These are phyloP conservation scores for Datisca glomerata DNA, from an alignment of 306 rosid species.

Conservation along the genomic window DNA sequence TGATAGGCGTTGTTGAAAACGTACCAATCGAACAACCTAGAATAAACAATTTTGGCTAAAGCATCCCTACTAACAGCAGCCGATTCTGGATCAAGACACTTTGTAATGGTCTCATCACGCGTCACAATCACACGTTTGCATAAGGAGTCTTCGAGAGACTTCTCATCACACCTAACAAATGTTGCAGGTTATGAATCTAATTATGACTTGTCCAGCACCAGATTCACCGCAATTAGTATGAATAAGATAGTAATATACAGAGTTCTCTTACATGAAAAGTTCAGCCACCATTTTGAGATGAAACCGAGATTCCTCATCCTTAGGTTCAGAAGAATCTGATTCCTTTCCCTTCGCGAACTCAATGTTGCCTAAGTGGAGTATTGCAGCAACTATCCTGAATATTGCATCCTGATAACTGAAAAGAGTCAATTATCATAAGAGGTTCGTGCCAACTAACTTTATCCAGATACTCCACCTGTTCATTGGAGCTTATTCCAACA, in stretches of 20 bases:
- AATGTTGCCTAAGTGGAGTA: constrained; percentile 87
- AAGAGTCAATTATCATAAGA: constrained; percentile 1
- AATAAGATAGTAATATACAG: background rate
- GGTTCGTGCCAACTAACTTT: constrained; percentile 3
- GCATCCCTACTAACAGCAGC: constrained; percentile 86
- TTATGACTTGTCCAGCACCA: constrained; percentile 1
- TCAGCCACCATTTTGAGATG: constrained; percentile 79
- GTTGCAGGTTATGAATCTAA: constrained; percentile 13
- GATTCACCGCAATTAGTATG: no score
- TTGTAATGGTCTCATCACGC: constrained; percentile 87
- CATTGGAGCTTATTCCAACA: constrained; percentile 67
- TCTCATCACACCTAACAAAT: constrained; percentile 62
- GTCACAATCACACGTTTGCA: constrained; percentile 92
- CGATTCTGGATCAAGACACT: constrained; percentile 50
- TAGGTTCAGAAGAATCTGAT: constrained; percentile 75
- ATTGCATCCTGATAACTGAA: constrained; percentile 64
- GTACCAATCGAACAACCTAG: constrained; percentile 90
- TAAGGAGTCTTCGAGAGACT: constrained; percentile 78
- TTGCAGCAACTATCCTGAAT: constrained; percentile 78
- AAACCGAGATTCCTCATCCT: constrained; percentile 58
- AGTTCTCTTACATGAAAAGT: constrained; percentile 53
- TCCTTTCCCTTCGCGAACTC: constrained; percentile 73
- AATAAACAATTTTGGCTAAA: constrained; percentile 78
- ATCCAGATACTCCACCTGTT: constrained; percentile 50
- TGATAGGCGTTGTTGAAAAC: constrained; percentile 4